Percentiles rank a stretch among this genome's conserved stretches.
phyloP scores from a whole-genome alignment of 139 green algal genomes.

The Chlamydomonas eustigma region DNA sequence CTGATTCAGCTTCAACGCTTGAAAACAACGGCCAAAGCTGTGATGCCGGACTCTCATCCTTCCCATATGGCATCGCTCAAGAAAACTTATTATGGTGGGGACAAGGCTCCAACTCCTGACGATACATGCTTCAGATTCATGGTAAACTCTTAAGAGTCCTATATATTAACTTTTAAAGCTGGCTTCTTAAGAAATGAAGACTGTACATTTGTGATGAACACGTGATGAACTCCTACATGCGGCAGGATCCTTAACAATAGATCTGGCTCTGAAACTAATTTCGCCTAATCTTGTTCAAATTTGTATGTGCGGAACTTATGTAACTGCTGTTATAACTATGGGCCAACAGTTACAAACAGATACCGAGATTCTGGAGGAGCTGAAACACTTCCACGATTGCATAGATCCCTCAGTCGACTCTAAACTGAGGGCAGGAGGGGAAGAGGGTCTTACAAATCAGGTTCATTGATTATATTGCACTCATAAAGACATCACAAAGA shows the following conservation, averaged over 20 bases:
- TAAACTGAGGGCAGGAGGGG: slow-evolving; percentile 1
- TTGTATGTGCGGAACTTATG: neutral
- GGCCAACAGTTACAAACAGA: neutral
- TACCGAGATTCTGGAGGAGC: neutral
- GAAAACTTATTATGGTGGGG: neutral
- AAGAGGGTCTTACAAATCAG: slow-evolving; percentile 18
- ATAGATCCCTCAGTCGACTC: slow-evolving; percentile 8
- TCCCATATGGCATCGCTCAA: neutral
- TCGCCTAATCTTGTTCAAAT: neutral
- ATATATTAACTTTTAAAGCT: too few species aligned
- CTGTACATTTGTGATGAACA: too few species aligned
- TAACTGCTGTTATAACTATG: neutral
- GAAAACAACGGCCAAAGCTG: slow-evolving; percentile 23
- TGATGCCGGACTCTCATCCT: neutral
- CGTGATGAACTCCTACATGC: too few species aligned
- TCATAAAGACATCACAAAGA: neutral
- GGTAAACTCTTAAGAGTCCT: too few species aligned
- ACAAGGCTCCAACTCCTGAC: neutral
- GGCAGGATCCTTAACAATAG: too few species aligned
- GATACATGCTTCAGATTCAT: neutral
- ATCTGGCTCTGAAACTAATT: too few species aligned
- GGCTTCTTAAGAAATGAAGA: too few species aligned
- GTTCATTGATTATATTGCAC: neutral
- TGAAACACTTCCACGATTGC: neutral
- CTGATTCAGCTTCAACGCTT: slow-evolving; percentile 25